Evolutionary conservation across 1,139 yeast species (phyloP).

Genomic region (Saccharomyces hybrid): DNA sequence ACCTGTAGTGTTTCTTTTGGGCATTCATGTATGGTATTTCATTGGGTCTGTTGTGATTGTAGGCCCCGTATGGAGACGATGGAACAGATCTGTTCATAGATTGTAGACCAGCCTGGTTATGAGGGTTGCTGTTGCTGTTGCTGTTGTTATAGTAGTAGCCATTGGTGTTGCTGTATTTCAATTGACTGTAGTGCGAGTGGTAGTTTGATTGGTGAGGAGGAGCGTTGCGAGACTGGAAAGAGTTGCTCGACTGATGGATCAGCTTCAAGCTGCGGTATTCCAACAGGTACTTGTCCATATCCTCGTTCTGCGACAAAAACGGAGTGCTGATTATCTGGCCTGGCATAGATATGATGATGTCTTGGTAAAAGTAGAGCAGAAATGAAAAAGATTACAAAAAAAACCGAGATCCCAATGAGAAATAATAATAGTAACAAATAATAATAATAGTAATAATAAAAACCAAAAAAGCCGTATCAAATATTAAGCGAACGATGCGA

Average conservation of each 20-base stretch:
- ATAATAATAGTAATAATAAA: not conserved
- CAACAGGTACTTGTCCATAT: slow-evolving; percentile 27
- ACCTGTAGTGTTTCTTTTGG: not conserved
- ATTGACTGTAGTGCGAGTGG: slow-evolving; percentile 10
- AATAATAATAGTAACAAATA: not conserved
- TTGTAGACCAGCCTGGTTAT: not conserved
- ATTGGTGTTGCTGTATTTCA: slow-evolving; percentile 4
- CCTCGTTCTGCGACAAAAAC: slow-evolving; percentile 31
- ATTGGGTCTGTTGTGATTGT: slow-evolving; percentile 6
- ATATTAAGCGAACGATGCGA: not conserved
- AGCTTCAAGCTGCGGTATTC: slow-evolving; percentile 23
- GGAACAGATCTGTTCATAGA: not conserved
- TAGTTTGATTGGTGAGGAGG: slow-evolving; percentile 4
- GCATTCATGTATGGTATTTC: not conserved
- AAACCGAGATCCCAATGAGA: not conserved
- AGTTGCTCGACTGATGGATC: slow-evolving; percentile 11
- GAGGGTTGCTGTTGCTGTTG: not conserved
- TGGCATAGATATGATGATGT: slow-evolving; percentile 20
- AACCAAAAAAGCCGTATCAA: not conserved
- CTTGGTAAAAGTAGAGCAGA: not conserved
- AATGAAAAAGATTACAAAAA: not conserved
- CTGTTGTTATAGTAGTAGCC: not conserved
- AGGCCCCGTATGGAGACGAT: slow-evolving; percentile 1
- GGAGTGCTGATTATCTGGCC: slow-evolving; percentile 27
- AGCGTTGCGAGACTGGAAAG: slow-evolving; percentile 6